These are phyloP conservation scores for Fusarium staphyleae DNA, from an alignment of 2,329 filamentous ascomycete genomes.

Conservation along the genomic window DNA sequence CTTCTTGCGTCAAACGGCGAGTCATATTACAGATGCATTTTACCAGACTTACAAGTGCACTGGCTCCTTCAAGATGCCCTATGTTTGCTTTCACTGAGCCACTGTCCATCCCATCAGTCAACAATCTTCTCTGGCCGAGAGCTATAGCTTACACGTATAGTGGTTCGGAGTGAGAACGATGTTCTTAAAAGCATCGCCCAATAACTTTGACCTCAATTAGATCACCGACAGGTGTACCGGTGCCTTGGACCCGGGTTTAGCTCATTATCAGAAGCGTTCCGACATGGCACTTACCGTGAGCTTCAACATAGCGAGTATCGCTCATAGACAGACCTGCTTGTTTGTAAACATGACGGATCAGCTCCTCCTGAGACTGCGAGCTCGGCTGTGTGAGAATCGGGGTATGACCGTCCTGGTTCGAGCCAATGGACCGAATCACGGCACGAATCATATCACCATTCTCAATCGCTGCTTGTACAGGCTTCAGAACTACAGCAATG, in stretches of 20 bases:
- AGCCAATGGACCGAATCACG: constrained; percentile 42
- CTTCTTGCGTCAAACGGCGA: background rate
- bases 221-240: constrained; percentile 9
- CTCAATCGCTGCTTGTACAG: constrained; percentile 53
- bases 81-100: constrained; percentile 14
- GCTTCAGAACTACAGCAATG: constrained; percentile 61
- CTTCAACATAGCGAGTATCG: constrained; percentile 44
- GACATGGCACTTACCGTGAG: constrained; percentile 39
- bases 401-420: constrained; percentile 52
- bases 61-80: constrained; percentile 6
- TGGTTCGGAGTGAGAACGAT: background rate
- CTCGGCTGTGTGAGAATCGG: constrained; percentile 47
- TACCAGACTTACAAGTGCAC: constrained; percentile 5
- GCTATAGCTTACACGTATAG: constrained; percentile 12
- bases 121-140: too few species aligned
- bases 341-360: constrained; percentile 43
- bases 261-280: too few species aligned
- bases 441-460: constrained; percentile 50
- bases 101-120: background rate
- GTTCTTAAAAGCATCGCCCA: background rate
- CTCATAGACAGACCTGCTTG: constrained; percentile 38
- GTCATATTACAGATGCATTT: constrained; percentile 7
- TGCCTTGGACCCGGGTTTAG: too few species aligned
- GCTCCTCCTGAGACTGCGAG: constrained; percentile 15
- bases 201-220: constrained; percentile 12